phyloP scores from a whole-genome alignment of 495 filamentous ascomycete species.

The Neurospora pannonica region DNA sequence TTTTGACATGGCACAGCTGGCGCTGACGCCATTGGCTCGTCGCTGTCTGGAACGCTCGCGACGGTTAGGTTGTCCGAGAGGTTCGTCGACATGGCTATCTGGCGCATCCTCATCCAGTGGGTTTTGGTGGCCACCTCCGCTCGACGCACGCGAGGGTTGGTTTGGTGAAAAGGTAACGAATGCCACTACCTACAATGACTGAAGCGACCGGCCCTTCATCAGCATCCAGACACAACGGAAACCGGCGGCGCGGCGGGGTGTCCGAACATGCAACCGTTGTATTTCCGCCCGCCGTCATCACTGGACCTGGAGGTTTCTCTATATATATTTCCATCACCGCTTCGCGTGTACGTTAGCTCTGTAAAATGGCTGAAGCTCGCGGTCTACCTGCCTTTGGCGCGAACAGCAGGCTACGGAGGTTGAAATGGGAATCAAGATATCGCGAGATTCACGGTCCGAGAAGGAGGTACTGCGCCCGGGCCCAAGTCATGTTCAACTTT shows the following conservation, averaged over 20 bases:
- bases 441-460: neutral
- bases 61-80: slow-evolving; percentile 11
- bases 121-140: slow-evolving; percentile 1
- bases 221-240: neutral
- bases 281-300: neutral
- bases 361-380: neutral
- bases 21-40: slow-evolving; percentile 17
- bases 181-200: neutral
- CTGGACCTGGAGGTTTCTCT: neutral
- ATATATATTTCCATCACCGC: neutral
- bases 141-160: neutral
- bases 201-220: neutral
- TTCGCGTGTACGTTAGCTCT: neutral
- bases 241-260: neutral
- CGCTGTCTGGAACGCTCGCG: slow-evolving; percentile 10
- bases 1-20: slow-evolving; percentile 1
- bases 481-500: neutral
- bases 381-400: neutral
- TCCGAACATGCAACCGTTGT: neutral
- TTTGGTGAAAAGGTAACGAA: neutral
- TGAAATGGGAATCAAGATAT: neutral
- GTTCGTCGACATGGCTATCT: slow-evolving; percentile 16
- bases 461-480: neutral
- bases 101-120: slow-evolving; percentile 25
- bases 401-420: neutral